Evolutionary conservation across 768 basidiomycete genomes (phyloP), one percentile per base, ranked within the genome.

Genomic region (Naganishia onofrii): DNA sequence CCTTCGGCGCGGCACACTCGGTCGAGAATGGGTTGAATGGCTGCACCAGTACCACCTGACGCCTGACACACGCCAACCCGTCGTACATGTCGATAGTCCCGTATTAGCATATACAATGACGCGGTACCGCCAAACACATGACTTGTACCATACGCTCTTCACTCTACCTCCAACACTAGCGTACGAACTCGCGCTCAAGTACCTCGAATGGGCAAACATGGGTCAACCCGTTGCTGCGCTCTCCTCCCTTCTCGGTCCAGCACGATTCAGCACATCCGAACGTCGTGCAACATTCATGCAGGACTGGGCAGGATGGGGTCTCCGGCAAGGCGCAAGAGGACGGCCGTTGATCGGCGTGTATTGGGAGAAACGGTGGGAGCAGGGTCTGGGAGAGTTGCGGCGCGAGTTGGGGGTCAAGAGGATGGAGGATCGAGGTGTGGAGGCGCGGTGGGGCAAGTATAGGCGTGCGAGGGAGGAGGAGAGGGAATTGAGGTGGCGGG

Each of bases 31-130:
- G 78, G 84, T 88, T 52, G 89, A 88, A 64, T 99, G 95, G 96
- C 85, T 98, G 2, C 87, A 91, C 73, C 84, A 88, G 42, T 92
- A 90, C 80, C 87, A 88, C 2, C 89, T 97, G 19, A 93, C 90
- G 1, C 96, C 96, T 8, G 96, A 99, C 81, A 93, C 94, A 32
- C 84, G 96, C 71, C 90, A 90, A 75, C 90, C 92, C 2, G 95
- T 97, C 69, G 91, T 89, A 73, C 98, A 97, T 77, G 89, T 98
- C 68, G 87, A 90, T 77, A 92, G 97, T 76, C 93, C 93, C 1
- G 94, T 96, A 76, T 86, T 96, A 13, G 96, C 96, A 29, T 98
- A 96, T 80, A 91, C 98, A 67, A 92, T 99, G 90, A 92, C 94
- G 74, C 89, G 95, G 63, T 99, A 98, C 80, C 89, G 95, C 29